Evolutionary conservation across 2,329 filamentous ascomycete species (phyloP).

Genomic region (Ceratocystis cacaofunesta): DNA sequence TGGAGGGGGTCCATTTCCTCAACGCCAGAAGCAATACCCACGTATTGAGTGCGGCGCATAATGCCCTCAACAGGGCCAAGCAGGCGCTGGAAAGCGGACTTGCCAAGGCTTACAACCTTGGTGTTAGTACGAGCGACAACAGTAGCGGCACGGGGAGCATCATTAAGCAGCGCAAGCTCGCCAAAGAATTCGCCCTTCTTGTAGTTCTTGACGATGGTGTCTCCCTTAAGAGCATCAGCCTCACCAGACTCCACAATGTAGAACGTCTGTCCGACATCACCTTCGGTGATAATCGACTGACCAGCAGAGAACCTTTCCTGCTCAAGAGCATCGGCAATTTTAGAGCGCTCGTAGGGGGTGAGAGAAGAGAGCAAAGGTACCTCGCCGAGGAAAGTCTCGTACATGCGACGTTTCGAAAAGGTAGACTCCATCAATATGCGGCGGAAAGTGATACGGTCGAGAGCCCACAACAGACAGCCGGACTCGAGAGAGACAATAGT

Average conservation of each 20-base stretch:
- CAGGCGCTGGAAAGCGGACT: constrained; percentile 86
- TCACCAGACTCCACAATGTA: constrained; percentile 80
- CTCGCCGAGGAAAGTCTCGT: constrained; percentile 90
- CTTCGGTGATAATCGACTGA: constrained; percentile 76
- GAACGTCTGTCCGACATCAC: constrained; percentile 82
- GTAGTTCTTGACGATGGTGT: constrained; percentile 62
- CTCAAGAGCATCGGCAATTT: constrained; percentile 93
- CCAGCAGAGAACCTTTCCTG: constrained; percentile 71
- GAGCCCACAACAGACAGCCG: constrained; percentile 73
- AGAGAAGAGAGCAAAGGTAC: constrained; percentile 72
- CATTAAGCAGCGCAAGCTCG: constrained; percentile 83
- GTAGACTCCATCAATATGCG: constrained; percentile 97
- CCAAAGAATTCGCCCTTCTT: constrained; percentile 93
- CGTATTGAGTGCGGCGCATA: constrained; percentile 64
- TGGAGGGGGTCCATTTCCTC: constrained; percentile 55
- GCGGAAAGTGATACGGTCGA: constrained; percentile 92
- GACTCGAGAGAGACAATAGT: constrained; percentile 76
- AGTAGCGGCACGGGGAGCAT: constrained; percentile 82
- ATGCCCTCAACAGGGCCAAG: constrained; percentile 88
- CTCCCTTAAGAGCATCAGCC: constrained; percentile 75
- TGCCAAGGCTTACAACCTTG: constrained; percentile 83
- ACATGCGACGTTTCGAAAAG: constrained; percentile 89
- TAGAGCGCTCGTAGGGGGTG: constrained; percentile 84
- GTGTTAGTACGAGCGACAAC: constrained; percentile 72
- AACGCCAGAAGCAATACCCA: constrained; percentile 44